Conservation (phyloP, 1,284 basidiomycete genomes). For the Sphagnurus paluster region DNA sequence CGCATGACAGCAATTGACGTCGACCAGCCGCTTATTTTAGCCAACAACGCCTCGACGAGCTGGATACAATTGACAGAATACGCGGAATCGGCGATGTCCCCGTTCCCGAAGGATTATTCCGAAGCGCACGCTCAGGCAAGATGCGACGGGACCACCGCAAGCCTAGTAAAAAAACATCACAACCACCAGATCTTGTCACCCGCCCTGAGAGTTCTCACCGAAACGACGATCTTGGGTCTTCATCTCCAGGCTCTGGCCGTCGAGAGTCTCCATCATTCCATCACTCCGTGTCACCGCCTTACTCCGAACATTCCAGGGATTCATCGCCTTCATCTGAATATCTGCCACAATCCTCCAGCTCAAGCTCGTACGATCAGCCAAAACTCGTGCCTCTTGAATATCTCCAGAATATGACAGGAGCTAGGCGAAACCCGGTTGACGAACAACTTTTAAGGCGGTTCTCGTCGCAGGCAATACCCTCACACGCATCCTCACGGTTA, state of each 20-base stretch:
- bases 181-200: conserved; percentile 19
- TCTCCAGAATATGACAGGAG: conserved; percentile 49
- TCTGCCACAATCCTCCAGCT: conserved; percentile 28
- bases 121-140: conserved; percentile 70
- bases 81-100: conserved; percentile 59
- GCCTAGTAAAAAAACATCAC: conserved; percentile 25
- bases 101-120: conserved; percentile 75
- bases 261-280: conserved; percentile 15
- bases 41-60: conserved; percentile 65
- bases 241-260: conserved; percentile 20
- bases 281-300: conserved; percentile 20
- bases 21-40: conserved; percentile 75
- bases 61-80: conserved; percentile 67
- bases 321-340: conserved; percentile 24
- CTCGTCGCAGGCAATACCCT: conserved; percentile 25
- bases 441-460: conserved; percentile 59
- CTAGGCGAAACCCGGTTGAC: conserved; percentile 57
- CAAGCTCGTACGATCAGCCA: conserved; percentile 14
- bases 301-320: conserved; percentile 25
- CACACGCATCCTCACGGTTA: conserved; percentile 1
- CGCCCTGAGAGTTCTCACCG: conserved; percentile 19
- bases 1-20: conserved; percentile 7
- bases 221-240: conserved; percentile 13
- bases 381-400: conserved; percentile 61
- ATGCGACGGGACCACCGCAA: conserved; percentile 52